Conservation (phyloP, 1,284 basidiomycete species). For the Ceratobasidium sp. region DNA sequence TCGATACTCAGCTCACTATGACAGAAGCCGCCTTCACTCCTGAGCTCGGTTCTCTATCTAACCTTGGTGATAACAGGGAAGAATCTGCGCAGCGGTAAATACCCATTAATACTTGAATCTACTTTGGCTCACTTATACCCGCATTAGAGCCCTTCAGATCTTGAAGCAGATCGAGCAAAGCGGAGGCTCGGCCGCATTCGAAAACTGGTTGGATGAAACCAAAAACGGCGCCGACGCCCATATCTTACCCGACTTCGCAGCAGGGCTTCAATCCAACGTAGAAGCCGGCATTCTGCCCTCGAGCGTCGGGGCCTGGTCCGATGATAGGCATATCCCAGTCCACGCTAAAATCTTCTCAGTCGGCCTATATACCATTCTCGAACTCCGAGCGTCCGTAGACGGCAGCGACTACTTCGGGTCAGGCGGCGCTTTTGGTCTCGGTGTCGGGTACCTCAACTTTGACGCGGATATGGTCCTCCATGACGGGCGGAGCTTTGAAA, state of each 20-base stretch:
- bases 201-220: background rate
- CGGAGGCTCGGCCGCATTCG: background rate
- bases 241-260: background rate
- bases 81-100: background rate
- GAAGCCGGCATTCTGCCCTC: background rate
- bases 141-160: background rate
- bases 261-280: background rate
- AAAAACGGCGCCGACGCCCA: background rate
- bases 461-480: background rate
- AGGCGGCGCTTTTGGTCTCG: background rate
- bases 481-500: background rate
- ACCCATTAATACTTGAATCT: background rate
- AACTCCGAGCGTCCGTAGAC: background rate
- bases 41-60: background rate
- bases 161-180: background rate
- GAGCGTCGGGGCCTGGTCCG: background rate
- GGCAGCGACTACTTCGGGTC: background rate
- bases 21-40: background rate
- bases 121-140: background rate
- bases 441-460: background rate
- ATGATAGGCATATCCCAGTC: background rate
- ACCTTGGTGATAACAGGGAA: background rate
- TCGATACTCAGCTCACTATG: background rate
- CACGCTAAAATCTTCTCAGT: background rate
- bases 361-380: background rate